A percentile compares a stretch with the other conserved stretches of the same genome.
These are phyloP conservation scores for Glebionis coronaria DNA, from an alignment of 129 eudicot species.

Conservation along the genomic window DNA sequence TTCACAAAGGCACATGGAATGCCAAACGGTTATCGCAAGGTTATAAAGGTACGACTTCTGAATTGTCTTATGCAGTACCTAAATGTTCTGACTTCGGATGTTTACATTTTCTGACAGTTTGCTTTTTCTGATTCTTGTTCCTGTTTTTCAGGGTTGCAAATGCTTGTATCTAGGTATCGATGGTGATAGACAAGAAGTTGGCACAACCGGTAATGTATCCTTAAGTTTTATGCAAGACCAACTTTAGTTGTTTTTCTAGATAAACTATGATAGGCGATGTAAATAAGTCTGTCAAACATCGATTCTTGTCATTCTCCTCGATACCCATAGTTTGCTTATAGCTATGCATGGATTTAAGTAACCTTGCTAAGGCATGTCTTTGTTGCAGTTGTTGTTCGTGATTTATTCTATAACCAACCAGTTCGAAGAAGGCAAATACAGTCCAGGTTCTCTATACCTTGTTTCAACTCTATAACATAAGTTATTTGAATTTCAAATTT, in stretches of 20 bases:
- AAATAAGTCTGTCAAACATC: too few species aligned
- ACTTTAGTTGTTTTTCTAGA: neutral
- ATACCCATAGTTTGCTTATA: too few species aligned
- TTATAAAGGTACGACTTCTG: constrained; percentile 57
- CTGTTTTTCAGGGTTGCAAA: constrained; percentile 60
- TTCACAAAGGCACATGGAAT: constrained; percentile 83
- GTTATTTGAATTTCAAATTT: neutral
- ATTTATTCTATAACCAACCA: constrained; percentile 94
- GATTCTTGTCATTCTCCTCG: neutral
- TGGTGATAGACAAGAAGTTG: constrained; percentile 71
- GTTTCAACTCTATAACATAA: neutral
- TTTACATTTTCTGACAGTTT: constrained; percentile 2
- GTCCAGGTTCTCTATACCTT: constrained; percentile 57
- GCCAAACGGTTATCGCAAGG: constrained; percentile 93
- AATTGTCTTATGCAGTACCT: constrained; percentile 5
- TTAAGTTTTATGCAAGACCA: constrained; percentile 1
- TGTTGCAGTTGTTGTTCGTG: constrained; percentile 75
- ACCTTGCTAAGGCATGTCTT: constrained; percentile 5
- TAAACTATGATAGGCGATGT: too few species aligned
- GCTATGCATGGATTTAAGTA: neutral
- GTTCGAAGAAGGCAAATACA: constrained; percentile 78
- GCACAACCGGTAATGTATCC: constrained; percentile 69
- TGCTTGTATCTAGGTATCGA: constrained; percentile 84
- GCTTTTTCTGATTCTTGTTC: constrained; percentile 15
- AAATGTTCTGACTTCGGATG: neutral